Evolutionary conservation across 2,329 filamentous ascomycete genomes (phyloP), one percentile per base, ranked within the genome.

Genomic region (Biscogniauxia mediterranea): DNA sequence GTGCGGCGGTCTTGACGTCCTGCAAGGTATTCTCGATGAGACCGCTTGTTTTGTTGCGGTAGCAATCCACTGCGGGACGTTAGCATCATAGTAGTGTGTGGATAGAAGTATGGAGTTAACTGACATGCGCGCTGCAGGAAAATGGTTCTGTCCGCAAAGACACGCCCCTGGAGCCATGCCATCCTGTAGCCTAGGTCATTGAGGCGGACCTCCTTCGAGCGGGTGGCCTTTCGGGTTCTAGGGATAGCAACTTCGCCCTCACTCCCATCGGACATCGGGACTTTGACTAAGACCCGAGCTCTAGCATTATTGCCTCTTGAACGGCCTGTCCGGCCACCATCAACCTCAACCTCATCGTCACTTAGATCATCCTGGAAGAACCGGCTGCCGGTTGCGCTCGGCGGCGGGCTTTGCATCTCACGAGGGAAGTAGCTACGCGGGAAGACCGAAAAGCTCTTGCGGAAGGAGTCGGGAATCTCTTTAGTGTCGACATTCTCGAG

Each of bases 131-230:
- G 88, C 76, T 97, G 94, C 70, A 97, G 80, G 76, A 97, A 97
- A 54, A 97, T 82, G 50, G 89, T 92, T 68, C 92, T 85, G 13
- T 90, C 91, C 1, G 93, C 89, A 79, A 98, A 97, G 11, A 94
- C 91, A 71, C 94, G 85, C 74, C 93, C 95, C 79, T 98, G 94
- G 58, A 93, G 89, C 94, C 95, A 99, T 55, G 92, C 93, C 91
- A 99, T 96, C 54, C 94, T 87, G 75, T 96, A 96, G 2, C 93
- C 94, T 53, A 98, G 80, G 72, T 98, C 93, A 73, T 98, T 98
- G 64, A 98, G 80, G 55, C 91, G 86, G n/a, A 95, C 88, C 74
- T 98, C 94, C 78, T 92, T 95, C 55, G 83, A 85, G 55, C 92
- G 86, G 67, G 87, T 85, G 52, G 81, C 80, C 71, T 85, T 88